phyloP scores from a whole-genome alignment of 2,329 filamentous ascomycete species.

The Phialophora chinensis region DNA sequence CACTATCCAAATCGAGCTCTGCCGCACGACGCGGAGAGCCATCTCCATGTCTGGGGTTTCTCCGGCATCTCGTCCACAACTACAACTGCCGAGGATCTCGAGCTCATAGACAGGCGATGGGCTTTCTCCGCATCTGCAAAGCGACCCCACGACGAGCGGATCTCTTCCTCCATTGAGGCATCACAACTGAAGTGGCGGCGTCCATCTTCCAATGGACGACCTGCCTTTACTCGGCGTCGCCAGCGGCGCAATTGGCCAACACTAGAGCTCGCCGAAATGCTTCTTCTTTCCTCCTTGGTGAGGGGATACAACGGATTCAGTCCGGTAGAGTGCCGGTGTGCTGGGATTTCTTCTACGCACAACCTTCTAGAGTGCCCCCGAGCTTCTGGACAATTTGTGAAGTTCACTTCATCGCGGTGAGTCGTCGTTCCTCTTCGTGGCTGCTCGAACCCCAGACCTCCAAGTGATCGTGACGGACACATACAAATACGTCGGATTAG shows the following conservation, averaged over 20 bases:
- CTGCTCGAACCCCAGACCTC: background rate
- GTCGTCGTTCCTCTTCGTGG: background rate
- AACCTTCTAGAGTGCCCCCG: background rate
- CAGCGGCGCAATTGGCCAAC: background rate
- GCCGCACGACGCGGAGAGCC: background rate
- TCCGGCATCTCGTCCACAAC: conserved; percentile 15
- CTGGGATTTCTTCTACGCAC: background rate
- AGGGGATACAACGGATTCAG: conserved; percentile 11
- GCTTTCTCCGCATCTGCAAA: conserved; percentile 26
- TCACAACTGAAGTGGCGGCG: background rate
- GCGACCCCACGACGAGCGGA: conserved; percentile 20
- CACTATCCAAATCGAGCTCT: conserved; percentile 19
- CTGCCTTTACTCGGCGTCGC: background rate
- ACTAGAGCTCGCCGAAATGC: conserved; percentile 4
- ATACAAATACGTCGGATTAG: background rate
- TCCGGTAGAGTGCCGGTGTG: background rate
- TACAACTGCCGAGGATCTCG: conserved; percentile 30
- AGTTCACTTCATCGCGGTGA: background rate
- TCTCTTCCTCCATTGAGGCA: conserved; percentile 10
- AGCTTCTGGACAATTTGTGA: background rate
- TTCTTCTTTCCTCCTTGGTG: background rate
- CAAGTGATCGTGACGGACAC: background rate
- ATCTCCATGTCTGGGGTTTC: conserved; percentile 21
- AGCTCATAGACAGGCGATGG: conserved; percentile 9
- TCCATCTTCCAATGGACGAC: background rate